Conservation (phyloP, 257 asterid species). For the Mitragyna speciosa region DNA sequence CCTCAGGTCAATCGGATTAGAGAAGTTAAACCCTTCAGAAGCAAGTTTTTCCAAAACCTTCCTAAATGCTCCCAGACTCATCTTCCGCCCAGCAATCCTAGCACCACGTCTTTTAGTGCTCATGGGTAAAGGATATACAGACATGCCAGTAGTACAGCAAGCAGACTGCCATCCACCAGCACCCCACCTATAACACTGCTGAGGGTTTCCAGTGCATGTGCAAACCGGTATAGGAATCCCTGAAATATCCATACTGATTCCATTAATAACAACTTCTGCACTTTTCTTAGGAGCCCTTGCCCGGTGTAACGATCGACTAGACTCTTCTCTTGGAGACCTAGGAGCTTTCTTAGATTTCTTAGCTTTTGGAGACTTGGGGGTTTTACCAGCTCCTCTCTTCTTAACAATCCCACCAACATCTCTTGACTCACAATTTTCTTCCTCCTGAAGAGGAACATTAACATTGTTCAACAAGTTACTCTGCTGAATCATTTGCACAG, state of each 20-base stretch:
- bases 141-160: constrained; percentile 74
- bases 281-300: constrained; percentile 74
- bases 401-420: constrained; percentile 39
- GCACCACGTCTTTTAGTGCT: constrained; percentile 80
- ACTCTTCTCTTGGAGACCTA: constrained; percentile 41
- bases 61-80: constrained; percentile 90
- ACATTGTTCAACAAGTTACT: constrained; percentile 37
- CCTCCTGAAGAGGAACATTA: constrained; percentile 30
- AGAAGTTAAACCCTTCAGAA: constrained; percentile 65
- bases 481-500: constrained; percentile 51
- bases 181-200: constrained; percentile 92
- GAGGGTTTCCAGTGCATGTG: constrained; percentile 82
- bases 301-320: constrained; percentile 39
- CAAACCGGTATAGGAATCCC: constrained; percentile 73
- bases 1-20: constrained; percentile 72
- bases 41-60: constrained; percentile 82
- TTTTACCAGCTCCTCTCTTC: constrained; percentile 53
- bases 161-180: constrained; percentile 98
- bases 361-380: constrained; percentile 46
- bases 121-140: constrained; percentile 76
- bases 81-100: constrained; percentile 86
- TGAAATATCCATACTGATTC: constrained; percentile 68
- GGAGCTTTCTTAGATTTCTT: constrained; percentile 64
- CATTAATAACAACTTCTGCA: constrained; percentile 71
- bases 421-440: constrained; percentile 44